phyloP scores from a whole-genome alignment of 2,329 filamentous ascomycete species.

The Emericellopsis atlantica region DNA sequence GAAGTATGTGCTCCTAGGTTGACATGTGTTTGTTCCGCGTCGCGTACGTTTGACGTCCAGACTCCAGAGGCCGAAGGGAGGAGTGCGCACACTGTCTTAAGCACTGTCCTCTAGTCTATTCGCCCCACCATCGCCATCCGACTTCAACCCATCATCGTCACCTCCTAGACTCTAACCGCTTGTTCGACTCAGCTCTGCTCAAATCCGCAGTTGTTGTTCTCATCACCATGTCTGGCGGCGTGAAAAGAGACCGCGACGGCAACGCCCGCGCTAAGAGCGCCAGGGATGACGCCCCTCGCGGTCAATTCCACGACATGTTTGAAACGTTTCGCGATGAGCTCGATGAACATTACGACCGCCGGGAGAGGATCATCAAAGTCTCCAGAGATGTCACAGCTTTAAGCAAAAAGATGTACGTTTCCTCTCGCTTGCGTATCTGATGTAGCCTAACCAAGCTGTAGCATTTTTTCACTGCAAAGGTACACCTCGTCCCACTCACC shows the following conservation, averaged over 20 bases:
- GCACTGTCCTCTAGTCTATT: too few relatives aligned
- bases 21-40: too few relatives aligned
- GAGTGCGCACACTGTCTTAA: too few relatives aligned
- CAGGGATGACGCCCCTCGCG: constrained; percentile 19
- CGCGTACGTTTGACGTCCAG: too few relatives aligned
- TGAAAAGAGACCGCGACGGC: constrained; percentile 43
- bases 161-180: too few relatives aligned
- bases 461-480: constrained; percentile 9
- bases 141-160: too few relatives aligned
- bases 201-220: too few relatives aligned
- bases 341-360: constrained; percentile 86
- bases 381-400: constrained; percentile 85
- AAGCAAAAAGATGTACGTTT: constrained; percentile 85
- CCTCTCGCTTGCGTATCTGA: neutral
- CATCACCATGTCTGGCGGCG: constrained; percentile 21
- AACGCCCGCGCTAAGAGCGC: constrained; percentile 26
- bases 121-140: too few relatives aligned
- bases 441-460: constrained; percentile 2
- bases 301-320: constrained; percentile 62
- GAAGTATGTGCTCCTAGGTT: too few relatives aligned
- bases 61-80: too few relatives aligned
- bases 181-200: too few relatives aligned
- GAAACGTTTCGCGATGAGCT: constrained; percentile 75
- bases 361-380: constrained; percentile 80
- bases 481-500: neutral